These are phyloP conservation scores for Vickermania ingenoplastis DNA, from an alignment of 208 protist species.

Conservation along the genomic window DNA sequence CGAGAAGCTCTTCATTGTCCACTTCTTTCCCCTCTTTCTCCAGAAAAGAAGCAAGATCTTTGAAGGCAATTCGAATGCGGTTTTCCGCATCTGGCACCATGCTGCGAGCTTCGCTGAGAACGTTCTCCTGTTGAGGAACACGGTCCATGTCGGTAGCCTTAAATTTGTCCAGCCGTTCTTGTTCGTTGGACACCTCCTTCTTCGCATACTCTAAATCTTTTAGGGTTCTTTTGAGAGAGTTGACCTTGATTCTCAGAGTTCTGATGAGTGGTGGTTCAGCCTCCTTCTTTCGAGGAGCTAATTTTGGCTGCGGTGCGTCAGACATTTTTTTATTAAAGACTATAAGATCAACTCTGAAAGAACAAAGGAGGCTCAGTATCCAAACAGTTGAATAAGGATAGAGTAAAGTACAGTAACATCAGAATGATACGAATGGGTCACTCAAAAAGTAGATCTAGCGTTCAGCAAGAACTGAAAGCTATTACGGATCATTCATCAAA, in stretches of 20 bases:
- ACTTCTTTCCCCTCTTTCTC: conserved; percentile 25
- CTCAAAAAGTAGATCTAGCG: too few species aligned
- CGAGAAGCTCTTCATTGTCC: conserved; percentile 32
- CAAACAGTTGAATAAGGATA: background rate
- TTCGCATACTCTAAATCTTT: conserved; percentile 66
- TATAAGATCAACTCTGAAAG: background rate
- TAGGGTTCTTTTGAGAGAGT: conserved; percentile 42
- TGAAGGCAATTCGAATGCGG: conserved; percentile 30
- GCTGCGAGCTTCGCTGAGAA: conserved; percentile 63
- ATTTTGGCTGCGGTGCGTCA: conserved; percentile 15
- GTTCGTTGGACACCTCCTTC: conserved; percentile 45
- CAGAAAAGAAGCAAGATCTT: conserved; percentile 57
- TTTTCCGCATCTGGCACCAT: conserved; percentile 75
- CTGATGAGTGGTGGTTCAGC: conserved; percentile 37
- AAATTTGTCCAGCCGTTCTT: conserved; percentile 35
- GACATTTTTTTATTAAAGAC: background rate
- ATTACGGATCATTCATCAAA: too few species aligned
- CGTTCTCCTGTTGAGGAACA: conserved; percentile 62
- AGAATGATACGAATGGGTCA: background rate
- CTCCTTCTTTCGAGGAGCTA: conserved; percentile 33
- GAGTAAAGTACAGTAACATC: background rate
- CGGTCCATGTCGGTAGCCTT: conserved; percentile 28
- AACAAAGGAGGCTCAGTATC: conserved; percentile 4
- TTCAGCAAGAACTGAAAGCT: too few species aligned
- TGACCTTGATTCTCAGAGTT: conserved; percentile 47